A percentile compares a stretch with the other conserved stretches of the same genome.
Evolutionary conservation across 2,329 filamentous ascomycete species (phyloP).

Genomic region (Zarea fungicola): DNA sequence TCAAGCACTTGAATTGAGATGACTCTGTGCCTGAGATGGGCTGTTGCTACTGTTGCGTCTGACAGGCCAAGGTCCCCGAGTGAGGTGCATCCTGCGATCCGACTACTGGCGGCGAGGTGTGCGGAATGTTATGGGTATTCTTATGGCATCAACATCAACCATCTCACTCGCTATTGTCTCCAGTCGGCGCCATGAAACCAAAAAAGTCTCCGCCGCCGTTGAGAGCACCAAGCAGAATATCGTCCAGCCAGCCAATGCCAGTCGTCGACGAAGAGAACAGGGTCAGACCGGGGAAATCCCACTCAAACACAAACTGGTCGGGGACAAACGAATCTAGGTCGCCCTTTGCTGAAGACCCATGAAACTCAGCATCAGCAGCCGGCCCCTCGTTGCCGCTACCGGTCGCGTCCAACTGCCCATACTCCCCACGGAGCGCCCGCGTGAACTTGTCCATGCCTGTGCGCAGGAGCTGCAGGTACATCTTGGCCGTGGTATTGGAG

Average conservation of each 20-base stretch:
- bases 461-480: slow-evolving; percentile 22
- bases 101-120: too few species aligned
- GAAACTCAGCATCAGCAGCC: too few species aligned
- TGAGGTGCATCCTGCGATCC: too few species aligned
- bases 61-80: too few species aligned
- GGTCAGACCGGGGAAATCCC: slow-evolving; percentile 50
- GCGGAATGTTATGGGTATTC: too few species aligned
- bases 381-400: not conserved
- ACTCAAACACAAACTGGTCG: slow-evolving; percentile 52
- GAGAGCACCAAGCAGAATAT: slow-evolving; percentile 20
- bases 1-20: too few species aligned
- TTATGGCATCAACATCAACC: too few species aligned
- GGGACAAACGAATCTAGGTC: slow-evolving; percentile 50
- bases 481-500: slow-evolving; percentile 30
- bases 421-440: not conserved
- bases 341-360: slow-evolving; percentile 28
- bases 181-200: not conserved
- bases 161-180: too few species aligned
- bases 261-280: slow-evolving; percentile 30
- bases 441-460: slow-evolving; percentile 21
- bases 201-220: slow-evolving; percentile 20
- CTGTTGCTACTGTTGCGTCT: too few species aligned
- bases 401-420: not conserved
- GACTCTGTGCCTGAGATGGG: too few species aligned
- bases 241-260: slow-evolving; percentile 23